phyloP scores from a whole-genome alignment of 169 alveolate species.

The Plasmodium inui region DNA sequence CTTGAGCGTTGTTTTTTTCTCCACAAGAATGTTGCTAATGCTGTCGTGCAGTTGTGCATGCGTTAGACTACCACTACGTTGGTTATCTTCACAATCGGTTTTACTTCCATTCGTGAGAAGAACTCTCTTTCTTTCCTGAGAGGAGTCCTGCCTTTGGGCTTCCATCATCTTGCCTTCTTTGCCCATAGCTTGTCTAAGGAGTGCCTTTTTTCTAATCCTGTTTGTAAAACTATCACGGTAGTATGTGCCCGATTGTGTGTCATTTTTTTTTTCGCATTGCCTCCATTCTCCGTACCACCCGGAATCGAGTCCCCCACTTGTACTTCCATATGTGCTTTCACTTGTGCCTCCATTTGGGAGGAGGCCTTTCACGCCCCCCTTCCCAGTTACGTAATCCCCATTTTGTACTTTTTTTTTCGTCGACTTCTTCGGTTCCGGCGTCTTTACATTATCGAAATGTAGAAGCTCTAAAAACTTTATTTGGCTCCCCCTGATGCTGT shows the following conservation, averaged over 20 bases:
- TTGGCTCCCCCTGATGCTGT: neutral
- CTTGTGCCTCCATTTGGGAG: neutral
- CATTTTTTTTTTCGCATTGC: neutral
- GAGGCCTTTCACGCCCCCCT: no score
- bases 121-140: neutral
- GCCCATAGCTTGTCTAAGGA: neutral
- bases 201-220: neutral
- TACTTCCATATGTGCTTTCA: neutral
- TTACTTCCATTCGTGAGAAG: neutral
- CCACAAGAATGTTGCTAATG: neutral
- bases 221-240: neutral
- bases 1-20: neutral
- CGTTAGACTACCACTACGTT: neutral
- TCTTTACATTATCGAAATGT: conserved; percentile 5
- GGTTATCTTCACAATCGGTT: neutral
- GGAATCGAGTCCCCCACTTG: neutral
- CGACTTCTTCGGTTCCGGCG: conserved; percentile 25
- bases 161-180: neutral
- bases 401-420: neutral
- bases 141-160: neutral
- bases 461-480: conserved; percentile 18
- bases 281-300: neutral
- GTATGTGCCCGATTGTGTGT: neutral
- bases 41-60: neutral
- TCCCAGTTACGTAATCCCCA: neutral